Evolutionary conservation across 306 rosid species (phyloP).

Genomic region (Fagus sylvatica): DNA sequence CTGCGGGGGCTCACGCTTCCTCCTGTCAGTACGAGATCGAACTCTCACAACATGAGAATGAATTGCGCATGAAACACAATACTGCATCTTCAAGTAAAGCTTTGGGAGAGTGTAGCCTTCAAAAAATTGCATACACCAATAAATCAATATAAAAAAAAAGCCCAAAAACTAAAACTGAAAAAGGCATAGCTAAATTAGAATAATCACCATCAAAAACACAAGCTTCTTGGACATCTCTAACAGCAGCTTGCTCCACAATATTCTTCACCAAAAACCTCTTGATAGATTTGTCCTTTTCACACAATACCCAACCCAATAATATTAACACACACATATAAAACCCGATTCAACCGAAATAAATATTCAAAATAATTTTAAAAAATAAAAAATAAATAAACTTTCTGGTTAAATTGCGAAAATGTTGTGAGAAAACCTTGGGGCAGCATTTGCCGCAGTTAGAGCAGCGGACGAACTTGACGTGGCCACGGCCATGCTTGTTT

Average conservation of each 20-base stretch:
- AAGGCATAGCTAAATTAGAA: neutral
- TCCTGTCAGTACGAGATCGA: slow-evolving; percentile 74
- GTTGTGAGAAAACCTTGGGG: slow-evolving; percentile 55
- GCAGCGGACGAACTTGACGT: slow-evolving; percentile 84
- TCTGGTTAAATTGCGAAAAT: neutral
- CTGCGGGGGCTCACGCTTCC: slow-evolving; percentile 87
- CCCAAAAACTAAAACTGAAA: neutral
- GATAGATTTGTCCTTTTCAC: slow-evolving; percentile 19
- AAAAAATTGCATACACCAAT: neutral
- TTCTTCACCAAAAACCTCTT: slow-evolving; percentile 87
- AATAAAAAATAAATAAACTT: neutral
- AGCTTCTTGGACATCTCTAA: slow-evolving; percentile 95
- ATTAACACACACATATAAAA: neutral
- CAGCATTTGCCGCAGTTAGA: slow-evolving; percentile 98
- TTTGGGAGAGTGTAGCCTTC: slow-evolving; percentile 87
- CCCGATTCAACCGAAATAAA: too few species aligned
- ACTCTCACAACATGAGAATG: slow-evolving; percentile 98
- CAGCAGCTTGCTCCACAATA: slow-evolving; percentile 98
- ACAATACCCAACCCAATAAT: neutral
- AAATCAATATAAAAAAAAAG: neutral
- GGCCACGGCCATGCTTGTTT: slow-evolving; percentile 95
- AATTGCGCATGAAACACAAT: slow-evolving; percentile 93
- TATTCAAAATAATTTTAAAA: too few species aligned
- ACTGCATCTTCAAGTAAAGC: slow-evolving; percentile 96
- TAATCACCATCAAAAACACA: slow-evolving; percentile 76